Evolutionary conservation across 345 rosid genomes (phyloP), one percentile per base, ranked within the genome.

Genomic region (Kernera saxatilis): DNA sequence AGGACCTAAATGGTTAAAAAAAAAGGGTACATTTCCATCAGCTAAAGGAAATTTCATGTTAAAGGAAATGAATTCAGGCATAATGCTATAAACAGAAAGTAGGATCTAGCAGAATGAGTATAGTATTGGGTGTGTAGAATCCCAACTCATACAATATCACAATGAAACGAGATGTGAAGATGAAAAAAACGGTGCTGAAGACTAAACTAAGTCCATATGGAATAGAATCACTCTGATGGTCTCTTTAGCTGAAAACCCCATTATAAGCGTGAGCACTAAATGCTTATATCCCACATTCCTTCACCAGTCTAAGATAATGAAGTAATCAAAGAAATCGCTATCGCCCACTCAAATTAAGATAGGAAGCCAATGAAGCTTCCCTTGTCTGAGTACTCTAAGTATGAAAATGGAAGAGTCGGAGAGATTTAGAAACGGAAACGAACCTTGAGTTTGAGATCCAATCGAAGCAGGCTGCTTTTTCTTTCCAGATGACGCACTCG

Each of bases 381-480:
- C n/a, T n/a, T n/a, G n/a, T n/a, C n/a, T n/a, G n/a, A n/a, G n/a
- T n/a, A n/a, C n/a, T n/a, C n/a, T n/a, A n/a, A n/a, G n/a, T n/a
- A n/a, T n/a, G n/a, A n/a, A n/a, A n/a, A n/a, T n/a, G n/a, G n/a
- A n/a, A n/a, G n/a, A n/a, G n/a, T n/a, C n/a, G 45, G 18, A 43
- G 48, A 44, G 50, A n/a, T n/a, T 50, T 52, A 15, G 27, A 33
- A 35, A 33, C 17, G 4, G 14, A 23, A 45, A 64, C 44, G 21
- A 64, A 64, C 86, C 85, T 68, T 73, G 64, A 65, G 64, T 67
- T 68, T 69, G 71, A 37, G 86, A 68, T 69, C 76, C 81, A 58
- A 61, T 54, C 30, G 50, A 75, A 37, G 69, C n/a, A 32, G 54
- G 32, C n/a, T 64, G 55, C 18, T 64, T 64, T 54, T 64, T 81